Base-by-base conservation (phyloP, 441 rosid species). In the Euphorbia schlechtendalii region DNA sequence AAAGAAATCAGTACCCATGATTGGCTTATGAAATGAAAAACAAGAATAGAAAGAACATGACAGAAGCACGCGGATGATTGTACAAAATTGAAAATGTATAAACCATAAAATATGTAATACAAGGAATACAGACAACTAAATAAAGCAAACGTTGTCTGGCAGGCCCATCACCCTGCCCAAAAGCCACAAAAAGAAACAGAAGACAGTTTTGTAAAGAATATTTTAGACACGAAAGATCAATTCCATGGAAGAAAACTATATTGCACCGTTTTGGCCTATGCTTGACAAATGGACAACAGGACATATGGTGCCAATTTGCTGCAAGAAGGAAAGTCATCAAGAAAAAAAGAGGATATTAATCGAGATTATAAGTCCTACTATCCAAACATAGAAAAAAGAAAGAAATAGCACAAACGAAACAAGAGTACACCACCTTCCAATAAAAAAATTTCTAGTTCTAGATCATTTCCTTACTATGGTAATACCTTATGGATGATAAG, bases 1-100 rank as follows among this genome's bases (percentile, higher is more conserved):
- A 30, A 77, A 70, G 69, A 56, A 79, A 60, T 62, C 41, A 54
- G 22, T 17, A 66, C 59, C 66, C 61, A 61, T 55, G 24, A 77
- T 67, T 67, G 67, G 58, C 56, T 43, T 22, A n/a, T 57, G 57
- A 54, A 14, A 27, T 8, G 11, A 63, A 38, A 60, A 45, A 51
- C 45, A 24, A 56, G 20, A 18, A 34, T 0, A 41, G 30, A 40
- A 17, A 18, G 60, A 56, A 32, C 17, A 59, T 36, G 3, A 38
- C 21, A 51, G 57, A 5, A 18, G 18, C 28, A 56, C 8, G 17
- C 17, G 43, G 21, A 43, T 64, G 9, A 20, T 43, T 56, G 14
- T 4, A 56, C 12, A 34, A 8, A 67, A 43, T 9, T 30, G 3
- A 20, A 36, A 34, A 12, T 24, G 27, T 46, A 10, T 25, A 43